Percentiles rank a stretch among this genome's conserved stretches.
phyloP scores from a whole-genome alignment of 768 basidiomycete species.

The Kwoniella sp. region DNA sequence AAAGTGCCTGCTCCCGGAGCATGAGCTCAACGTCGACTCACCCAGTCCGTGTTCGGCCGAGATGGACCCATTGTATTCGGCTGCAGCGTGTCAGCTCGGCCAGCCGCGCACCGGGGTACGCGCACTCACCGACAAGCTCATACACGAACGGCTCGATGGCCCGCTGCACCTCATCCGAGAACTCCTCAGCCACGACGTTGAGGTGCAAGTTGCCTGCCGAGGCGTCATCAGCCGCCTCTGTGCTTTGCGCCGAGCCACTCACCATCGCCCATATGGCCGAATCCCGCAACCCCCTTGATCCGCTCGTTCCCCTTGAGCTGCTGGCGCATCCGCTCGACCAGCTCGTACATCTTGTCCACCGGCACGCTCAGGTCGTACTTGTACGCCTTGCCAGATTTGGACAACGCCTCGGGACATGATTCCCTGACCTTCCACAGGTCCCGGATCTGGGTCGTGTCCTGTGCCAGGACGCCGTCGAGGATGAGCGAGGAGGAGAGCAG shows the following conservation, averaged over 20 bases:
- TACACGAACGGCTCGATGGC: constrained; percentile 93
- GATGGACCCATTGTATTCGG: constrained; percentile 70
- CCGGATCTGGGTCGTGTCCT: constrained; percentile 81
- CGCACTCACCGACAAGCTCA: constrained; percentile 68
- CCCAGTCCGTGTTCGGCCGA: constrained; percentile 94
- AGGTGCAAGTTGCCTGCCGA: constrained; percentile 80
- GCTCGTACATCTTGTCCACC: constrained; percentile 73
- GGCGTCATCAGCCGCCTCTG: neutral
- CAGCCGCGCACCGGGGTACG: no score
- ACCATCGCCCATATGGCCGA: constrained; percentile 96
- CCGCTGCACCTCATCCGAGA: constrained; percentile 72
- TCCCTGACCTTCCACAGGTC: constrained; percentile 90
- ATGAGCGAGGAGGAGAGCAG: constrained; percentile 74
- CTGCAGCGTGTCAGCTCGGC: constrained; percentile 37
- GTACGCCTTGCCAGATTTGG: constrained; percentile 82
- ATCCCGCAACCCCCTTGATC: constrained; percentile 82
- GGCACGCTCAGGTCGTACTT: constrained; percentile 96
- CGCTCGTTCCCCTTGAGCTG: constrained; percentile 54
- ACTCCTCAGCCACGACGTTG: constrained; percentile 81
- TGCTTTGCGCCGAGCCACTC: no score
- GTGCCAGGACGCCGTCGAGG: constrained; percentile 84
- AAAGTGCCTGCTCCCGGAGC: no score
- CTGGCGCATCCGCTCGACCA: constrained; percentile 75
- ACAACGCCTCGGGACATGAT: constrained; percentile 82
- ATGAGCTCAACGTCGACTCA: no score